Evolutionary conservation across 495 filamentous ascomycete species (phyloP), one percentile per base, ranked within the genome.

Genomic region (Mycothermus thermophilus): DNA sequence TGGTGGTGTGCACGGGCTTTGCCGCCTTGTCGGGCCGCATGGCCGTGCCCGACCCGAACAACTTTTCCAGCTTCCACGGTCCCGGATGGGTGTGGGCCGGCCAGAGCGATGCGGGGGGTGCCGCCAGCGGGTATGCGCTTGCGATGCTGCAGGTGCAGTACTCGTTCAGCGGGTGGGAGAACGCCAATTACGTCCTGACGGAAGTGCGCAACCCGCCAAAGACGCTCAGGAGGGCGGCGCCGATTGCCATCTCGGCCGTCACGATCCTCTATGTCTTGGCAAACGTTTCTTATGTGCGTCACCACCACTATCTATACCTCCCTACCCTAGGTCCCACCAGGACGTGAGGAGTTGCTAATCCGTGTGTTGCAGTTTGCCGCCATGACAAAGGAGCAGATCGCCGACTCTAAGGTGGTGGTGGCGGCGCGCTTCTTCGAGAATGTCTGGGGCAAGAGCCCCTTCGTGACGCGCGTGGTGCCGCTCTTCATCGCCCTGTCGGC

Each of bases 401-500:
- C 66, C 10, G 44, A 57, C 10, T 68, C 67, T 0, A 63, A 59
- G 2, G 59, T 64, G n/a, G 62, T 71, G 3, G 59, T 78, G 11
- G 74, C 73, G 0, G 72, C 72, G 0, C 43, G 58, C 2, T 75
- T 80, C 51, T 78, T 79, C 46, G 46, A 64, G 19, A 76, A 79
- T 32, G 69, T 55, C 34, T 48, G 72, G 75, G 24, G 54, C 38
- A 4, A 64, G 55, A 10, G 51, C 30, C 6, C 59, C 55, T 52
- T 55, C 32, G 39, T 42, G 12, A 37, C 20, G 34, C 62, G 60
- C 25, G 73, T 64, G n/a, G 60, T 79, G 44, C 69, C 72, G 5
- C 64, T 74, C 29, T 75, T 79, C 32, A 71, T 79, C 28, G 72
- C 69, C 2, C 44, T 79, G n/a, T 75, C 71, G 24, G 66, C 71